Percentiles rank a stretch among this genome's conserved stretches.
Conservation (phyloP, 2,329 filamentous ascomycete genomes). For the Clarireedia hainanense region DNA sequence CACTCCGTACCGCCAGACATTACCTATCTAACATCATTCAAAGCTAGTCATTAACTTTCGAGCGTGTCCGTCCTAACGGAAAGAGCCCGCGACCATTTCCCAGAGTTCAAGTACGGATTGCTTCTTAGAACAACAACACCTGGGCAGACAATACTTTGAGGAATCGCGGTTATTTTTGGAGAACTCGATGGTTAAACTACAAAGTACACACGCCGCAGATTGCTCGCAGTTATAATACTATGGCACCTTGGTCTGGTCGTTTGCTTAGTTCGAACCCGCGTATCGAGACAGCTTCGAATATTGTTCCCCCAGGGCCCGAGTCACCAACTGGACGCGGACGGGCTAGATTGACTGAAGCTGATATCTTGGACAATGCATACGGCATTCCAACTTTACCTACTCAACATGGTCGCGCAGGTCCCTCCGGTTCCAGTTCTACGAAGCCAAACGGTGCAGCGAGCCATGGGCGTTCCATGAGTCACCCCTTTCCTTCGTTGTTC, state of each 20-base stretch:
- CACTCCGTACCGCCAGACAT: not conserved
- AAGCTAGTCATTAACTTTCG: too few species aligned
- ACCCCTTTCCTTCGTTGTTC: constrained; percentile 70
- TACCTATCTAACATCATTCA: not conserved
- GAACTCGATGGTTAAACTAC: constrained; percentile 3
- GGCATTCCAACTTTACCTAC: constrained; percentile 23
- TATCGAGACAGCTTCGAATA: constrained; percentile 14
- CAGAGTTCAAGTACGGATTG: constrained; percentile 3
- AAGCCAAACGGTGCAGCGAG: constrained; percentile 8
- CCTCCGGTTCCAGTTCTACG: constrained; percentile 9
- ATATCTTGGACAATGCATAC: constrained; percentile 27
- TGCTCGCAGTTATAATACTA: constrained; percentile 13
- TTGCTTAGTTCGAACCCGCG: constrained; percentile 24
- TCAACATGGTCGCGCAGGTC: not conserved
- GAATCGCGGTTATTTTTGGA: constrained; percentile 4
- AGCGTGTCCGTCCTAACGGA: not conserved
- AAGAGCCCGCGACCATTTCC: not conserved
- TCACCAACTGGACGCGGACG: constrained; percentile 1
- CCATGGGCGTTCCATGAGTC: constrained; percentile 55
- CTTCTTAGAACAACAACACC: constrained; percentile 1
- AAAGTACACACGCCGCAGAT: constrained; percentile 7
- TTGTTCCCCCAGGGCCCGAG: not conserved
- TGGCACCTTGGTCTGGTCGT: constrained; percentile 28
- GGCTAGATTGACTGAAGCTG: constrained; percentile 25
- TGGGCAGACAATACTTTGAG: not conserved